These are phyloP conservation scores for Triticum monococcum DNA, from an alignment of 176 grass and related monocot genomes.

Conservation along the genomic window DNA sequence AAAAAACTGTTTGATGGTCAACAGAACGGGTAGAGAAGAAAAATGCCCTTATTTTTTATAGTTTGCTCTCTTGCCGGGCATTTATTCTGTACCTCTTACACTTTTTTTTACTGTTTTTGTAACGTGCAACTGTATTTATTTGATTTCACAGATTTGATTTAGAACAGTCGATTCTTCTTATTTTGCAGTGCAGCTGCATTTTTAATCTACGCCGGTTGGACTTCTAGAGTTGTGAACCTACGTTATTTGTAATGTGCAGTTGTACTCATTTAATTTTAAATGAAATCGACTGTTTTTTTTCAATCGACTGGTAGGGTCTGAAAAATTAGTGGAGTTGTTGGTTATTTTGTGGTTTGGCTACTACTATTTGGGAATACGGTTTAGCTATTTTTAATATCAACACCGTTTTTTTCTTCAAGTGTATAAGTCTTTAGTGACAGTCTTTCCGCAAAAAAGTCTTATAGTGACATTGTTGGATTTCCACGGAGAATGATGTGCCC, in stretches of 20 bases:
- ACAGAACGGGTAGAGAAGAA: too few species aligned
- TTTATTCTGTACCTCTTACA: accelerated
- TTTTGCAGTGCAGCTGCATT: not conserved
- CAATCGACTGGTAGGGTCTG: not conserved
- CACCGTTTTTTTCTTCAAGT: not conserved
- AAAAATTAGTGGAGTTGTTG: not conserved
- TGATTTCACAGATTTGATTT: not conserved
- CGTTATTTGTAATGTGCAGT: not conserved
- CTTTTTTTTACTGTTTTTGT: too few species aligned
- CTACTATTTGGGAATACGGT: too few species aligned
- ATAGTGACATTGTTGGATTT: not conserved
- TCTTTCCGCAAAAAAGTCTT: not conserved
- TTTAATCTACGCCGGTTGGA: not conserved
- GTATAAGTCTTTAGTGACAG: not conserved
- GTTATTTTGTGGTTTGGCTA: not conserved
- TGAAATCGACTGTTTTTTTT: not conserved
- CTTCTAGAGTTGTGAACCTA: not conserved
- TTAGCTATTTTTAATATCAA: not conserved
- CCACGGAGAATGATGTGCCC: not conserved
- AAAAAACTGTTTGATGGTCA: too few species aligned
- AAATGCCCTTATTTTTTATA: not conserved
- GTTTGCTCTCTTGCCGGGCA: not conserved
- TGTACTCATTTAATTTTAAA: not conserved
- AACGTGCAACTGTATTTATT: not conserved
- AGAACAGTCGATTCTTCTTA: too few species aligned